These are phyloP conservation scores for Craterostigma plantagineum DNA, from an alignment of 257 asterid genomes.

Conservation along the genomic window DNA sequence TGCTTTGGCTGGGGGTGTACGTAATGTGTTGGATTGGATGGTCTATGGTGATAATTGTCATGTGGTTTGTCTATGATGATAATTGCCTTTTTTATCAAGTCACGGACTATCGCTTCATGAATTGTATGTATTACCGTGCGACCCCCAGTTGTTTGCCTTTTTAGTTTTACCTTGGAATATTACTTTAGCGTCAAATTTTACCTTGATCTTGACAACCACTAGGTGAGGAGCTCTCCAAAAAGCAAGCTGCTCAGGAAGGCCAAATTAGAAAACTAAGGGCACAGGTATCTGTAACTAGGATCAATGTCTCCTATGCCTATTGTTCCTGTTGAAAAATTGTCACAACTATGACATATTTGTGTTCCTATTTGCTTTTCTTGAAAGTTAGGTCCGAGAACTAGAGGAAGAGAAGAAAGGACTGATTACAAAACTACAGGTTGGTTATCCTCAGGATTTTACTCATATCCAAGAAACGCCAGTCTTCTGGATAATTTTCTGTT, in stretches of 20 bases:
- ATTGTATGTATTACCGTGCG: no score
- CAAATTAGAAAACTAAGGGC: conserved; percentile 90
- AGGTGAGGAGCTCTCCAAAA: conserved; percentile 98
- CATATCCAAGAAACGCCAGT: background rate
- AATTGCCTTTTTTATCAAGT: no score
- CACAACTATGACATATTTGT: conserved; percentile 8
- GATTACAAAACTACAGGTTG: conserved; percentile 70
- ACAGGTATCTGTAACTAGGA: conserved; percentile 42
- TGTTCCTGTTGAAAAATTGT: conserved; percentile 10
- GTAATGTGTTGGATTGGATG: no score
- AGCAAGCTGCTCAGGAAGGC: conserved; percentile 96
- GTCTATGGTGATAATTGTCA: no score
- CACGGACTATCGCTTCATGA: no score
- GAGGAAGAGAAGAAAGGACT: conserved; percentile 98
- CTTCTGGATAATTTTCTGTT: no score
- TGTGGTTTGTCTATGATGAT: no score
- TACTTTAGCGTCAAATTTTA: background rate
- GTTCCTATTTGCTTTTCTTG: conserved; percentile 23
- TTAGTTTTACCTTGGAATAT: background rate
- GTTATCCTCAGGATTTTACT: conserved; percentile 7
- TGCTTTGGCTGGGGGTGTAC: conserved; percentile 1
- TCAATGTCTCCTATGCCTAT: conserved; percentile 6
- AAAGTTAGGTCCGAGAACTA: conserved; percentile 88
- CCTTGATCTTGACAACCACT: conserved; percentile 13
- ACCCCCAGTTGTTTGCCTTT: no score